Conservation (phyloP, 768 basidiomycete genomes). For the Phylloporus arenicola region DNA sequence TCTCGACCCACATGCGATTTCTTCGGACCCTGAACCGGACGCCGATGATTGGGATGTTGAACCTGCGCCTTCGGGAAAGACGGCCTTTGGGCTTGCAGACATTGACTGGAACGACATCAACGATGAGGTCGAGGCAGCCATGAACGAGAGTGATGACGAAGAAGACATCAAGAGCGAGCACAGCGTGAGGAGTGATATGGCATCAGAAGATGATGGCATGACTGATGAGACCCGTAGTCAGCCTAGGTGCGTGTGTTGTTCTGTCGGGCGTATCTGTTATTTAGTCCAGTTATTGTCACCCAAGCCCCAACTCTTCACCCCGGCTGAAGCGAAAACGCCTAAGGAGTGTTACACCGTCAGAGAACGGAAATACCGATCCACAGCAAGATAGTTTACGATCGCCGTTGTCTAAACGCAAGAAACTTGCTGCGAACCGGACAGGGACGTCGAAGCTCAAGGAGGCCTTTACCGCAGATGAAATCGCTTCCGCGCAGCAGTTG, state of each 20-base stretch:
- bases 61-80: slow-evolving; percentile 28
- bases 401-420: slow-evolving; percentile 78
- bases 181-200: slow-evolving; percentile 41
- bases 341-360: slow-evolving; percentile 68
- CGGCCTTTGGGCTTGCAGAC: slow-evolving; percentile 46
- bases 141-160: slow-evolving; percentile 71
- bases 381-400: slow-evolving; percentile 50
- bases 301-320: slow-evolving; percentile 38
- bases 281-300: slow-evolving; percentile 14
- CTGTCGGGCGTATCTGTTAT: slow-evolving; percentile 13
- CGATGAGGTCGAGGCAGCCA: slow-evolving; percentile 81
- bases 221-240: slow-evolving; percentile 48
- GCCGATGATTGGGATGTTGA: slow-evolving; percentile 63
- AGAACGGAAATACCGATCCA: slow-evolving; percentile 37
- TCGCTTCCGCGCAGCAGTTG: slow-evolving; percentile 20
- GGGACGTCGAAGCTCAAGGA: slow-evolving; percentile 68
- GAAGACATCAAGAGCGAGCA: slow-evolving; percentile 34
- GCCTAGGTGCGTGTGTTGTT: slow-evolving; percentile 32
- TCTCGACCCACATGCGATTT: slow-evolving; percentile 47
- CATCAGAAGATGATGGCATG: slow-evolving; percentile 44
- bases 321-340: slow-evolving; percentile 59
- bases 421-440: slow-evolving; percentile 58
- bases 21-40: slow-evolving; percentile 64
- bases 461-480: slow-evolving; percentile 52
- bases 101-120: slow-evolving; percentile 83